A percentile compares a stretch with the other conserved stretches of the same genome.
These are phyloP conservation scores for Aureobasidium sp. DNA, from an alignment of 2,329 filamentous ascomycete species.

Conservation along the genomic window DNA sequence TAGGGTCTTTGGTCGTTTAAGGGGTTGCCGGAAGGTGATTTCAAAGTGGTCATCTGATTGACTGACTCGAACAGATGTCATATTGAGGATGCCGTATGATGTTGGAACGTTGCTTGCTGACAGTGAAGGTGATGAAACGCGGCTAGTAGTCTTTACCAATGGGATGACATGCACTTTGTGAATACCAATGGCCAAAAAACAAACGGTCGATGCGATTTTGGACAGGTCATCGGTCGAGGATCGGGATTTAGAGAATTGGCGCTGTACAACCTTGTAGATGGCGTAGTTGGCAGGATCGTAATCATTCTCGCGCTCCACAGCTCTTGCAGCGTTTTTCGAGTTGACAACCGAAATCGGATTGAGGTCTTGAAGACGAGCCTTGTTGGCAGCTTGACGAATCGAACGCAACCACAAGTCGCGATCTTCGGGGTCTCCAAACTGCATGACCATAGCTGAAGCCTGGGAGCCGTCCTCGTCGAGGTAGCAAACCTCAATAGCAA, in stretches of 20 bases:
- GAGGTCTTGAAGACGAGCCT: conserved; percentile 43
- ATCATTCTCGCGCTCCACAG: conserved; percentile 57
- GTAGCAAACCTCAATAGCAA: conserved; percentile 59
- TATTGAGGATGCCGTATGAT: conserved; percentile 54
- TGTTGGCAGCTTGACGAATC: conserved; percentile 52
- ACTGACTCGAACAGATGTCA: conserved; percentile 51
- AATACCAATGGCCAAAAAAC: conserved; percentile 59
- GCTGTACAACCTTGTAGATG: conserved; percentile 60
- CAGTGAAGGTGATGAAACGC: conserved; percentile 46
- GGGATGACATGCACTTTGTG: conserved; percentile 62
- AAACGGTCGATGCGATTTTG: conserved; percentile 55
- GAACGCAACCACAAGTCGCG: conserved; percentile 56
- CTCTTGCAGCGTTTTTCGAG: conserved; percentile 52
- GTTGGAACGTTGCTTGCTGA: conserved; percentile 11
- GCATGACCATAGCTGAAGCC: conserved; percentile 53
- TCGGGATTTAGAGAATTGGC: conserved; percentile 47
- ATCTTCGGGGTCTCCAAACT: conserved; percentile 55
- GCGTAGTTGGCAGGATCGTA: conserved; percentile 60
- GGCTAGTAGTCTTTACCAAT: conserved; percentile 46
- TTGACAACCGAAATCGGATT: conserved; percentile 49
- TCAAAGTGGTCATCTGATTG: conserved; percentile 58
- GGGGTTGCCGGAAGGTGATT: conserved; percentile 50
- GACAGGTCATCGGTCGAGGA: conserved; percentile 58
- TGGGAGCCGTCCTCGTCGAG: conserved; percentile 56
- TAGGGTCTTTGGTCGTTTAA: conserved; percentile 46